Conservation (phyloP, 164 flowering plant genomes). For the Aristolochia fimbriata region DNA sequence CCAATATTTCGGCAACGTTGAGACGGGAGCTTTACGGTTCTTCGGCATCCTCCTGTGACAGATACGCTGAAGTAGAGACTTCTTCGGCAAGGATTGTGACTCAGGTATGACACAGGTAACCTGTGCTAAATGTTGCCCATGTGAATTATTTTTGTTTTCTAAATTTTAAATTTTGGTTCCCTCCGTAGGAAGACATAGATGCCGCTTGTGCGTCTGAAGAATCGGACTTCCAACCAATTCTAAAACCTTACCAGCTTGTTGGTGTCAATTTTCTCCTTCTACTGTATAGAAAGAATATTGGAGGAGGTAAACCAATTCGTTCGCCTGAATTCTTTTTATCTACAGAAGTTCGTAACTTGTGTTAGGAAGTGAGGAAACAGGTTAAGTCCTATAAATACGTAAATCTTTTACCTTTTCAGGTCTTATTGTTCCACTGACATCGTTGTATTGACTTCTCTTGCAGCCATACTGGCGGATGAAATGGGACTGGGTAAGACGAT, state of each 20-base stretch:
- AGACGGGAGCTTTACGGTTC: conserved; percentile 67
- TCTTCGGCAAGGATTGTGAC: conserved; percentile 72
- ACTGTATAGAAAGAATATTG: conserved; percentile 68
- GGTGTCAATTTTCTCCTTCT: conserved; percentile 94
- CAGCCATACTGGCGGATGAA: conserved; percentile 99
- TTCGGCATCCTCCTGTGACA: conserved; percentile 29
- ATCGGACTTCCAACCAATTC: conserved; percentile 67
- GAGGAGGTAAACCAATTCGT: conserved; percentile 54
- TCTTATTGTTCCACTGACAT: neutral
- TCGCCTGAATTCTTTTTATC: neutral
- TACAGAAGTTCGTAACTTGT: neutral
- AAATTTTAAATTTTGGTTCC: neutral
- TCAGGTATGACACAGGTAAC: conserved; percentile 91
- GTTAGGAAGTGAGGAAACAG: neutral
- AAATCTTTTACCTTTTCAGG: neutral
- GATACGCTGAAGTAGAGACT: conserved; percentile 64
- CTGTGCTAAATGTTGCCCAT: too few relatives aligned
- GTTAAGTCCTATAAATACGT: neutral
- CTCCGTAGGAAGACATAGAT: conserved; percentile 57
- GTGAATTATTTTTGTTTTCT: neutral
- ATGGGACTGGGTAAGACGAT: conserved; percentile 99
- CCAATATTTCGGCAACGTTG: conserved; percentile 63
- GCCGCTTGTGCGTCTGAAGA: conserved; percentile 59
- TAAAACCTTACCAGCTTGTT: conserved; percentile 95
- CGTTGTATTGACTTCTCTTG: conserved; percentile 10